A percentile compares a stretch with the other conserved stretches of the same genome.
Evolutionary conservation across 2,329 filamentous ascomycete species (phyloP).

Genomic region (Sporothrix humicola): DNA sequence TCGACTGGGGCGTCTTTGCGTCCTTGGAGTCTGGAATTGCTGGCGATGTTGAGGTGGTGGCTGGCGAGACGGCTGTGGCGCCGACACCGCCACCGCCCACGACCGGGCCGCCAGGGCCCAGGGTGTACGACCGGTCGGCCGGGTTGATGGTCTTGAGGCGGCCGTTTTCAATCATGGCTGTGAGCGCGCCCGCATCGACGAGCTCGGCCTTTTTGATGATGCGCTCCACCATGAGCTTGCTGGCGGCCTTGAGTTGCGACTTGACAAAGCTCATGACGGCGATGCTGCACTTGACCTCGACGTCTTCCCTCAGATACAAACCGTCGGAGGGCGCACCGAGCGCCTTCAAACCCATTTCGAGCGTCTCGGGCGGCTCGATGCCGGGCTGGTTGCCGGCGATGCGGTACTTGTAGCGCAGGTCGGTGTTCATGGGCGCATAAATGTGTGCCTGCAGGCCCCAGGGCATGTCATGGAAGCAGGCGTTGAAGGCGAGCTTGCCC

Average conservation of each 20-base stretch:
- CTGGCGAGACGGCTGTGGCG: constrained; percentile 30
- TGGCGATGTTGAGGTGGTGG: constrained; percentile 39
- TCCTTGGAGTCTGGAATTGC: neutral
- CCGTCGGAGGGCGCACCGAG: constrained; percentile 68
- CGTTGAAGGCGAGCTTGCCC: constrained; percentile 70
- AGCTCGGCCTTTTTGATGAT: constrained; percentile 75
- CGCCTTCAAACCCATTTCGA: constrained; percentile 64
- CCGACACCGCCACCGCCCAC: neutral
- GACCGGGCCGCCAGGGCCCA: neutral
- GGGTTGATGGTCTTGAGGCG: constrained; percentile 65
- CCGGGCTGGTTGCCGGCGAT: constrained; percentile 72
- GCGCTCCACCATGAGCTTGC: constrained; percentile 69
- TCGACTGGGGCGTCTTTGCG: neutral
- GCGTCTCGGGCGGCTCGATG: constrained; percentile 63
- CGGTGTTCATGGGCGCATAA: constrained; percentile 70
- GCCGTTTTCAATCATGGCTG: constrained; percentile 71
- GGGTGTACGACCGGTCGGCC: constrained; percentile 53
- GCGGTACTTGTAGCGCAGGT: constrained; percentile 71
- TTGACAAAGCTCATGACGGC: constrained; percentile 70
- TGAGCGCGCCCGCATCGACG: constrained; percentile 67
- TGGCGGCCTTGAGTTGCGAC: constrained; percentile 68
- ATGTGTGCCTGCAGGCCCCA: constrained; percentile 75
- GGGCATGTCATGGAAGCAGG: constrained; percentile 74
- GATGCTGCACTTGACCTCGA: constrained; percentile 73
- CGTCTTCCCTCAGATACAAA: constrained; percentile 71